These are phyloP conservation scores for Pseudomonodictys pantanalensis DNA, from an alignment of 495 filamentous ascomycete genomes.

Conservation along the genomic window DNA sequence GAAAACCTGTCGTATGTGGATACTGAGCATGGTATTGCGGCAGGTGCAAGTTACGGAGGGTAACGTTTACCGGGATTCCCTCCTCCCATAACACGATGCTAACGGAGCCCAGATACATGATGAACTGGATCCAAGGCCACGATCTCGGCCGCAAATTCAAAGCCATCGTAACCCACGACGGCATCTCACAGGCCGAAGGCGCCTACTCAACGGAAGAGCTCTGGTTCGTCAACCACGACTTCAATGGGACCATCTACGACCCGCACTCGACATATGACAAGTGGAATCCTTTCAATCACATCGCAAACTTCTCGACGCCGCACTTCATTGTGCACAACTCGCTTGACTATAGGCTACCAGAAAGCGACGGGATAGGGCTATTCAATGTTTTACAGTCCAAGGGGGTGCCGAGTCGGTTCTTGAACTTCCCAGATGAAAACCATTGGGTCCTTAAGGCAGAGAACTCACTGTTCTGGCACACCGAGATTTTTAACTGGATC, in stretches of 20 bases:
- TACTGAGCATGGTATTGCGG: constrained; percentile 49
- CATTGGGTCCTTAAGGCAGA: constrained; percentile 48
- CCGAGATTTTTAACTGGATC: constrained; percentile 51
- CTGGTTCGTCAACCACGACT: constrained; percentile 43
- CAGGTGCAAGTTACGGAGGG: constrained; percentile 47
- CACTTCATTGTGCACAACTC: constrained; percentile 51
- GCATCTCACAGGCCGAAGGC: constrained; percentile 46
- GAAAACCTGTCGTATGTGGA: constrained; percentile 52
- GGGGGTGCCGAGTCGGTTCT: constrained; percentile 51
- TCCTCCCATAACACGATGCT: not conserved
- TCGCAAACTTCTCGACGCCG: constrained; percentile 43
- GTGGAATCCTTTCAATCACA: constrained; percentile 45
- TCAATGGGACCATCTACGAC: constrained; percentile 49
- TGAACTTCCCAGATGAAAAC: constrained; percentile 56
- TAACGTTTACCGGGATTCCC: constrained; percentile 33
- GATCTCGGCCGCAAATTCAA: constrained; percentile 53
- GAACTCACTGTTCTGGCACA: constrained; percentile 51
- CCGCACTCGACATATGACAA: constrained; percentile 45
- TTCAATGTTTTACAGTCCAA: constrained; percentile 52
- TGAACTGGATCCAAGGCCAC: constrained; percentile 59
- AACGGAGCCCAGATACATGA: constrained; percentile 49
- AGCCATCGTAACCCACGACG: constrained; percentile 48
- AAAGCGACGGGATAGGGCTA: constrained; percentile 45
- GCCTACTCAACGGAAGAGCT: constrained; percentile 51
- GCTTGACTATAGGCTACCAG: constrained; percentile 46